Percentiles rank a stretch among this genome's conserved stretches.
Evolutionary conservation across 257 asterid genomes (phyloP).

Genomic region (Haberlea rhodopensis): DNA sequence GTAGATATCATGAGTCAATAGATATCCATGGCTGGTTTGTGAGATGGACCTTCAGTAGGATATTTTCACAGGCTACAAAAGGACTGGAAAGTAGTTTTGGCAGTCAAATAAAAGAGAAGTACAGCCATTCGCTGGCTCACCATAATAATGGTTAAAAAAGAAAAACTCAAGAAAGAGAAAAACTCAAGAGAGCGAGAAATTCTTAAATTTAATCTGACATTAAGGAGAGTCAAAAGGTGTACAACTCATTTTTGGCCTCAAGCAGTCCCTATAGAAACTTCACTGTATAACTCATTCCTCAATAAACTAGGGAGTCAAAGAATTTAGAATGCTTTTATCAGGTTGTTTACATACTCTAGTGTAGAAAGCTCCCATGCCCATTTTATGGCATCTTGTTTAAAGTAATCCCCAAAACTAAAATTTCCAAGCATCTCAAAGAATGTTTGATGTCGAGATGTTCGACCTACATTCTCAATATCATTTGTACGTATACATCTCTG

Average conservation of each 20-base stretch:
- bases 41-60: too few species aligned
- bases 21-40: too few species aligned
- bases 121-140: neutral
- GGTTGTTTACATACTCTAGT: slow-evolving; percentile 53
- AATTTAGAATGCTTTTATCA: slow-evolving; percentile 23
- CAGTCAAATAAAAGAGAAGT: neutral
- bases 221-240: neutral
- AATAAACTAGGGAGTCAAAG: slow-evolving; percentile 18
- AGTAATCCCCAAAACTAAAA: slow-evolving; percentile 96
- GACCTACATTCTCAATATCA: slow-evolving; percentile 91
- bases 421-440: slow-evolving; percentile 99
- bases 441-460: slow-evolving; percentile 91
- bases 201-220: neutral
- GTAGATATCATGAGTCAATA: too few species aligned
- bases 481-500: slow-evolving; percentile 92
- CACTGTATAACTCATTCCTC: neutral
- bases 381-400: slow-evolving; percentile 80
- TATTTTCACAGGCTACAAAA: neutral
- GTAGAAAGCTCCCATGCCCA: slow-evolving; percentile 99
- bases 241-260: neutral
- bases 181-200: neutral
- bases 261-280: neutral
- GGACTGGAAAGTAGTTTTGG: neutral
- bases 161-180: neutral
- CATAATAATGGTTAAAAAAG: neutral